Percentiles rank a stretch among this genome's conserved stretches.
Conservation (phyloP, 169 alveolate genomes). For the Blepharisma undulans region DNA sequence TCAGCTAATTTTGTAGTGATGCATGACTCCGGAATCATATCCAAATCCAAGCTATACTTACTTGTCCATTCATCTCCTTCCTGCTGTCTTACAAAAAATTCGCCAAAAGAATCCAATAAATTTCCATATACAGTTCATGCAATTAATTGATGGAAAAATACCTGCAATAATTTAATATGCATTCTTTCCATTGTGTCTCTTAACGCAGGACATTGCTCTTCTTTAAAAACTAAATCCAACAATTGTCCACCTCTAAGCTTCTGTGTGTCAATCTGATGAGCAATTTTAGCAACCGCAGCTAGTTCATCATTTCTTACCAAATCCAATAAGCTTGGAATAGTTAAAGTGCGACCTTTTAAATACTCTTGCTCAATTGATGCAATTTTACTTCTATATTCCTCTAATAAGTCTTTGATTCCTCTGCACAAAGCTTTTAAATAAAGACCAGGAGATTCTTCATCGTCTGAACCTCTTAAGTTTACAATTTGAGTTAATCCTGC, state of each 20-base stretch:
- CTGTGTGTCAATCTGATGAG: slow-evolving; percentile 46
- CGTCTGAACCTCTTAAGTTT: slow-evolving; percentile 44
- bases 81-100: slow-evolving; percentile 23
- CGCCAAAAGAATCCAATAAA: neutral
- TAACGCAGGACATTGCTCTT: slow-evolving; percentile 2
- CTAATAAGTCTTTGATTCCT: slow-evolving; percentile 57
- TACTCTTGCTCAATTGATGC: slow-evolving; percentile 65
- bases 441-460: slow-evolving; percentile 49
- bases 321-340: slow-evolving; percentile 43
- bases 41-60: neutral
- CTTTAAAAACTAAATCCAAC: slow-evolving; percentile 41
- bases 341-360: slow-evolving; percentile 46
- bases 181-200: neutral
- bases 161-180: neutral
- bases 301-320: slow-evolving; percentile 44
- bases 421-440: slow-evolving; percentile 63
- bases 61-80: slow-evolving; percentile 43
- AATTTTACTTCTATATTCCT: slow-evolving; percentile 50
- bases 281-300: slow-evolving; percentile 38
- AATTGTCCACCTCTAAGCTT: slow-evolving; percentile 60
- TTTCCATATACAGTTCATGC: slow-evolving; percentile 30
- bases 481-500: slow-evolving; percentile 42
- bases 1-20: slow-evolving; percentile 56
- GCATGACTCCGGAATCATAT: slow-evolving; percentile 28
- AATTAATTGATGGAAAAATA: slow-evolving; percentile 36